These are phyloP conservation scores for Endocarpon pusillum DNA, from an alignment of 495 filamentous ascomycete genomes.

Conservation along the genomic window DNA sequence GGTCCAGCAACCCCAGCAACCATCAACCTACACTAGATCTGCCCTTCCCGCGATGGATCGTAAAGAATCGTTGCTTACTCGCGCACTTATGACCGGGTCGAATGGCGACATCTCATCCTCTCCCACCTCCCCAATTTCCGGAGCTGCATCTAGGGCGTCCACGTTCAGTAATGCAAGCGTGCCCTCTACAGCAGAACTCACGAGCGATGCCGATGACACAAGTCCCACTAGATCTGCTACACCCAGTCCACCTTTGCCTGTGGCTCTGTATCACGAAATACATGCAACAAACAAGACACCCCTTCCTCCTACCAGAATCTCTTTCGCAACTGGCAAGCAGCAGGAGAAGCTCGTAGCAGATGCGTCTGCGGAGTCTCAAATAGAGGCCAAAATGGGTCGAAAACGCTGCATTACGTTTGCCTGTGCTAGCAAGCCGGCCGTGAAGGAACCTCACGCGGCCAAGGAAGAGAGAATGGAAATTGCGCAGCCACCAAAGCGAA, in stretches of 20 bases:
- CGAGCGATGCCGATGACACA: slow-evolving; percentile 82
- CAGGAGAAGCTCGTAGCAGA: slow-evolving; percentile 22
- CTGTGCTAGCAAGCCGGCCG: slow-evolving; percentile 36
- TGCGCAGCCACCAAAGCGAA: slow-evolving; percentile 28
- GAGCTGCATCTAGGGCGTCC: slow-evolving; percentile 39
- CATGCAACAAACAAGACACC: slow-evolving; percentile 7
- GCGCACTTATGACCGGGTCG: slow-evolving; percentile 53
- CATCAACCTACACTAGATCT: slow-evolving; percentile 23
- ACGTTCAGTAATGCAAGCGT: slow-evolving; percentile 61
- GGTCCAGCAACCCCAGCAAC: slow-evolving; percentile 13
- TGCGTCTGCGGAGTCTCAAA: slow-evolving; percentile 22
- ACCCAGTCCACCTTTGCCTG: slow-evolving; percentile 63
- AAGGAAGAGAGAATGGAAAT: not conserved
- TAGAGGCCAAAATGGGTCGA: slow-evolving; percentile 42
- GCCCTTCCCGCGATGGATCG: slow-evolving; percentile 25
- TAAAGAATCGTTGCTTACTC: slow-evolving; percentile 63
- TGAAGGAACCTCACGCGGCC: not conserved
- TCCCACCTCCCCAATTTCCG: slow-evolving; percentile 21
- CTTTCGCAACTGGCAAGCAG: slow-evolving; percentile 11
- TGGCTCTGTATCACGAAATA: not conserved
- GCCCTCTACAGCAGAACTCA: slow-evolving; percentile 70
- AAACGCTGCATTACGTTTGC: slow-evolving; percentile 91
- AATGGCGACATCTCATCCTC: no score
- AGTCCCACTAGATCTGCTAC: slow-evolving; percentile 76
- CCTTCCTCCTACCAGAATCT: slow-evolving; percentile 10